Percentiles rank a stretch among this genome's conserved stretches.
Evolutionary conservation across 2,329 filamentous ascomycete species (phyloP).

Genomic region (Ophiostoma sp.): DNA sequence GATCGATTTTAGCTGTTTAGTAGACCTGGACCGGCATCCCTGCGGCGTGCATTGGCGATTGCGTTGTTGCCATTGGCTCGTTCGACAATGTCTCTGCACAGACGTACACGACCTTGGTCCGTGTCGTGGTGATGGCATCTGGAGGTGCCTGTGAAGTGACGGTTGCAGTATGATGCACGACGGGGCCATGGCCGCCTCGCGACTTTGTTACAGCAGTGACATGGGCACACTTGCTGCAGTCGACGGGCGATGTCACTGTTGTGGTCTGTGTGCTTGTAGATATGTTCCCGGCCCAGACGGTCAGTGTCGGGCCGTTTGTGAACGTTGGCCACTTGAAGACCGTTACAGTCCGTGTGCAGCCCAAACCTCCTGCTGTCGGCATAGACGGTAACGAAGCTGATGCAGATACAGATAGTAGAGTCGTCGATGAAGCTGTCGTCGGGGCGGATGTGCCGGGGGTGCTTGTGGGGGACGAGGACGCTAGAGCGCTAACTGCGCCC

Average conservation of each 20-base stretch:
- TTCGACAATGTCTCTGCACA: not conserved
- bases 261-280: not conserved
- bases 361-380: not conserved
- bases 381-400: not conserved
- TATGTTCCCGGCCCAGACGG: not conserved
- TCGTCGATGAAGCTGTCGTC: not conserved
- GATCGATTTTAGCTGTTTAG: not conserved
- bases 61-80: not conserved
- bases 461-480: not conserved
- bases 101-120: not conserved
- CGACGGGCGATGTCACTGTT: not conserved
- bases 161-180: not conserved
- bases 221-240: not conserved
- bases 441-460: not conserved
- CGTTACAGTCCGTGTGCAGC: not conserved
- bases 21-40: not conserved
- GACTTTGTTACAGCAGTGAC: not conserved
- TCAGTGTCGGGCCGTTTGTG: not conserved
- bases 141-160: not conserved
- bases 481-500: not conserved
- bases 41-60: not conserved
- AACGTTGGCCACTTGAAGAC: not conserved
- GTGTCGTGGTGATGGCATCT: not conserved
- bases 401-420: not conserved
- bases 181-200: not conserved